Evolutionary conservation across 257 asterid species (phyloP).

Genomic region (Solanum verrucosum): DNA sequence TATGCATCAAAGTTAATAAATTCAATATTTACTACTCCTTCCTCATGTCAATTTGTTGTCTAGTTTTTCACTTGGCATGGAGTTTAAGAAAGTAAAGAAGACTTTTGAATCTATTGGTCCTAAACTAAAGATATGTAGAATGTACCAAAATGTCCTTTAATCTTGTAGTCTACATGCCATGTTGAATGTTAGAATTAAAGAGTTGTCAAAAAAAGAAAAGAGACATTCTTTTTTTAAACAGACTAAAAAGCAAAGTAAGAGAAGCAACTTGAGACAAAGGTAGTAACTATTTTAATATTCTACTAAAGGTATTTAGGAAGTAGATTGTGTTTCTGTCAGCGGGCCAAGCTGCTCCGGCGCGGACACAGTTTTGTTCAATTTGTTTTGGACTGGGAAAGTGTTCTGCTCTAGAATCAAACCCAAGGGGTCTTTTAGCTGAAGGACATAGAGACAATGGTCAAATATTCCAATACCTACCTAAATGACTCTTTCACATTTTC

Average conservation of each 20-base stretch:
- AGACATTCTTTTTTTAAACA: not conserved
- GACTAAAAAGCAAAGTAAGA: not conserved
- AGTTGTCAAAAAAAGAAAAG: not conserved
- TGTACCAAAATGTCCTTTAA: not conserved
- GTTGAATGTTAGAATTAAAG: not conserved
- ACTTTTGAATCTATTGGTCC: not conserved
- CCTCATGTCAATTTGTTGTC: not conserved
- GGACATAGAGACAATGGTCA: not conserved
- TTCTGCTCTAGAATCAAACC: not conserved
- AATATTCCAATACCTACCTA: not conserved
- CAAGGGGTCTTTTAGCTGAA: not conserved
- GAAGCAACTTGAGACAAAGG: not conserved
- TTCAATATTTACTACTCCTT: not conserved
- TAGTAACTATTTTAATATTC: not conserved
- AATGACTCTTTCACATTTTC: not conserved
- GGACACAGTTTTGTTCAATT: not conserved
- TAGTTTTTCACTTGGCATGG: not conserved
- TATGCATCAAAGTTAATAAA: not conserved
- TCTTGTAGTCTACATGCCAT: not conserved
- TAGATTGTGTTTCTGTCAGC: not conserved
- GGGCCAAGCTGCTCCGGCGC: not conserved
- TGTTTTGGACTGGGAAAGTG: not conserved
- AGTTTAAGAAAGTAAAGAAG: not conserved
- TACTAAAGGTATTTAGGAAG: not conserved
- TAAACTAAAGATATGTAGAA: not conserved